A percentile compares a stretch with the other conserved stretches of the same genome.
These are phyloP conservation scores for Parsonsia alboflavescens DNA, from an alignment of 257 asterid genomes.

Conservation along the genomic window DNA sequence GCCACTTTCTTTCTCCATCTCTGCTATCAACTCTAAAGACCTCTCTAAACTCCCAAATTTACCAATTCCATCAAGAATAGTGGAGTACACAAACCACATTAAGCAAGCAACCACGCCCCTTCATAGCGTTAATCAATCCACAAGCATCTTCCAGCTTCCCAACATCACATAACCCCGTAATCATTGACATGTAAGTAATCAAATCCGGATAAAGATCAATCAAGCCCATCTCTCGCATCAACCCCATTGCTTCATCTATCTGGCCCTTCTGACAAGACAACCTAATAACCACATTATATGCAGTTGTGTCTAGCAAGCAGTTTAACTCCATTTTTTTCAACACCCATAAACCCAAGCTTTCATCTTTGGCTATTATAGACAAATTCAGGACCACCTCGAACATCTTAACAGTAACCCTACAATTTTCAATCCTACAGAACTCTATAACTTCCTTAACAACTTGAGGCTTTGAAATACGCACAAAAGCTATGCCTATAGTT, in stretches of 20 bases:
- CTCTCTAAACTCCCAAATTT: slow-evolving; percentile 52
- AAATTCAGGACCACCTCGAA: slow-evolving; percentile 66
- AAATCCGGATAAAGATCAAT: slow-evolving; percentile 71
- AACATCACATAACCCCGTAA: slow-evolving; percentile 59
- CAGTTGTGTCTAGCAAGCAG: slow-evolving; percentile 61
- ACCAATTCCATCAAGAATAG: slow-evolving; percentile 66
- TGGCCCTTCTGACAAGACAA: slow-evolving; percentile 44
- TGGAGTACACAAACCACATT: slow-evolving; percentile 57
- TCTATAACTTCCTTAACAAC: slow-evolving; percentile 46
- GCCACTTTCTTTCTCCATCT: slow-evolving; percentile 57
- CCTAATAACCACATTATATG: slow-evolving; percentile 69
- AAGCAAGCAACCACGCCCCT: slow-evolving; percentile 55
- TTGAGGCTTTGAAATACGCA: slow-evolving; percentile 54
- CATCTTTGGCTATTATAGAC: slow-evolving; percentile 72
- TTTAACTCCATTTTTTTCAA: slow-evolving; percentile 66
- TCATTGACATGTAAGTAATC: slow-evolving; percentile 44
- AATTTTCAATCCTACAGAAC: slow-evolving; percentile 45
- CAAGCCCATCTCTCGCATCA: slow-evolving; percentile 73
- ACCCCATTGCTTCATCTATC: slow-evolving; percentile 50
- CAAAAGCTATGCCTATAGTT: slow-evolving; percentile 47
- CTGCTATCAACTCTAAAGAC: slow-evolving; percentile 53
- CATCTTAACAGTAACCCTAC: slow-evolving; percentile 44
- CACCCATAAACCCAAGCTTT: slow-evolving; percentile 60
- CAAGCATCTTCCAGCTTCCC: slow-evolving; percentile 69
- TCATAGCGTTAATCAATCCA: slow-evolving; percentile 50